Evolutionary conservation across 768 basidiomycete genomes (phyloP).

Genomic region (Termitomyces eurrhizus): DNA sequence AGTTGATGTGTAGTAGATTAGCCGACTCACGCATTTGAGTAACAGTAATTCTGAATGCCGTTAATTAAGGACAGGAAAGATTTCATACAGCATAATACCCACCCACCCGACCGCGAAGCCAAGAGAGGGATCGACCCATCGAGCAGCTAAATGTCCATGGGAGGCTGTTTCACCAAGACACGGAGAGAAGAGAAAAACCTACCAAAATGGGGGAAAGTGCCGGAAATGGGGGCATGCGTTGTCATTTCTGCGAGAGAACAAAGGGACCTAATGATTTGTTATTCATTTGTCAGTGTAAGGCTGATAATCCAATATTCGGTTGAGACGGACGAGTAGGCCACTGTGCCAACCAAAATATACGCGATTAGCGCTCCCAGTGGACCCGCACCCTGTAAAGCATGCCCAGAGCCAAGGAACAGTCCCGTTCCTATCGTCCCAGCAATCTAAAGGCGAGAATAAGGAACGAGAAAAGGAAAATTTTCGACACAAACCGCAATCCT

Average conservation of each 20-base stretch:
- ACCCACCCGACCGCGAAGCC: constrained; percentile 59
- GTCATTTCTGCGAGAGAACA: constrained; percentile 78
- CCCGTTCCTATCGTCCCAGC: constrained; percentile 76
- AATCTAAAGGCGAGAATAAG: constrained; percentile 34
- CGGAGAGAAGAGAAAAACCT: neutral
- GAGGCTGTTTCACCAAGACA: neutral
- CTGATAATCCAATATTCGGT: neutral
- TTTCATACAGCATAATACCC: constrained; percentile 12
- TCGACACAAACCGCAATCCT: constrained; percentile 59
- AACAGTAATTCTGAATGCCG: constrained; percentile 36
- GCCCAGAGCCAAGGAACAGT: constrained; percentile 68
- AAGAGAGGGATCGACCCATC: constrained; percentile 57
- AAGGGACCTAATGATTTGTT: constrained; percentile 36
- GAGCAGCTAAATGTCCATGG: constrained; percentile 34
- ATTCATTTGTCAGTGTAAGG: neutral
- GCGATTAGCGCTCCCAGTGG: constrained; percentile 66
- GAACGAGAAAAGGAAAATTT: neutral
- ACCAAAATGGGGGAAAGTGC: constrained; percentile 75
- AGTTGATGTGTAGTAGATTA: neutral
- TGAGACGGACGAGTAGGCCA: constrained; percentile 54
- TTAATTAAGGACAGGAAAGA: neutral
- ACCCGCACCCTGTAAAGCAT: constrained; percentile 55
- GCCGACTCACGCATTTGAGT: constrained; percentile 33
- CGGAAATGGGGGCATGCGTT: constrained; percentile 74
- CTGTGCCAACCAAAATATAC: constrained; percentile 60